These are phyloP conservation scores for Tricladium varicosporioides DNA, from an alignment of 2,329 filamentous ascomycete genomes.

Conservation along the genomic window DNA sequence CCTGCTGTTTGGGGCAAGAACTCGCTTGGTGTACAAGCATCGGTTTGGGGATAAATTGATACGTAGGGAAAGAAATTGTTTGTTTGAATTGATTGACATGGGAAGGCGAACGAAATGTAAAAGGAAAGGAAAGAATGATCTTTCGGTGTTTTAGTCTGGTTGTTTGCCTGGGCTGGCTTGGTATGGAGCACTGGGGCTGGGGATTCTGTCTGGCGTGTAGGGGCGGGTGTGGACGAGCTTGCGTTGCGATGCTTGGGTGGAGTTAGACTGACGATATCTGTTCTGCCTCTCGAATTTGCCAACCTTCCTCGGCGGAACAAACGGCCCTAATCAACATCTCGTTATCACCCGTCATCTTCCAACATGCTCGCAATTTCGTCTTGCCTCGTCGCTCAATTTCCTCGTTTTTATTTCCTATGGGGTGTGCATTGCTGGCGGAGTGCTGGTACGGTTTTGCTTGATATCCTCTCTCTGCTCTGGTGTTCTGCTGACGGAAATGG, in stretches of 20 bases:
- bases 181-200: slow-evolving; percentile 1
- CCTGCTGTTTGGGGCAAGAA: slow-evolving; percentile 81
- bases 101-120: slow-evolving; percentile 5
- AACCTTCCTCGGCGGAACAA: no score
- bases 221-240: neutral
- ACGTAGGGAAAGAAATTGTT: no score
- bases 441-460: slow-evolving; percentile 11
- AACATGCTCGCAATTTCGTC: slow-evolving; percentile 1
- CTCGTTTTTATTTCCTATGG: neutral
- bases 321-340: neutral
- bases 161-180: slow-evolving; percentile 9
- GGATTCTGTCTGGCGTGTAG: slow-evolving; percentile 2
- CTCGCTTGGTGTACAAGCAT: slow-evolving; percentile 82
- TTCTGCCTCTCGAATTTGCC: no score
- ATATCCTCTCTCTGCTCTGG: slow-evolving; percentile 14
- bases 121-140: slow-evolving; percentile 1
- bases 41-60: slow-evolving; percentile 77
- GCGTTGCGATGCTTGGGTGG: neutral
- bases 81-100: neutral
- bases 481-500: no score
- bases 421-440: slow-evolving; percentile 12
- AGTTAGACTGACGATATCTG: neutral
- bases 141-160: neutral
- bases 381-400: neutral
- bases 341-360: neutral